Evolutionary conservation across 768 basidiomycete genomes (phyloP).

Genomic region (Auricularia heimuer): DNA sequence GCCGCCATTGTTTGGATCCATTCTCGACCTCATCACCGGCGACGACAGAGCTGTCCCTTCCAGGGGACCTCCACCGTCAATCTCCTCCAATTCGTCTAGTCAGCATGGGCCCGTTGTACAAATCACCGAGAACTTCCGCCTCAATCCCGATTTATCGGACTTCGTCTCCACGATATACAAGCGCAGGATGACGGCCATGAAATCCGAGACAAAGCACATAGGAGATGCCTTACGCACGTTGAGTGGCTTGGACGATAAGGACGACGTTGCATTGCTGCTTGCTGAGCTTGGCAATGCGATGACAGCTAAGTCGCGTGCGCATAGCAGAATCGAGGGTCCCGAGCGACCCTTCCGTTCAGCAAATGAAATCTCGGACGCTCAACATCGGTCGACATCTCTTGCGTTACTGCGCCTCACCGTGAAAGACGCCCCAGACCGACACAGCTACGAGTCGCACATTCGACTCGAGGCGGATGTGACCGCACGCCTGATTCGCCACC

Average conservation of each 20-base stretch:
- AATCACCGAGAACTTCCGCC: constrained; percentile 41
- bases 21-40: constrained; percentile 36
- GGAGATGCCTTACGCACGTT: constrained; percentile 27
- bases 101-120: constrained; percentile 36
- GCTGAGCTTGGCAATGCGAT: constrained; percentile 35
- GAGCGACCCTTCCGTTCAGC: constrained; percentile 4
- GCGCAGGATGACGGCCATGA: constrained; percentile 26
- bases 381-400: constrained; percentile 33
- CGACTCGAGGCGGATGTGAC: constrained; percentile 38
- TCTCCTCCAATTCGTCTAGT: constrained; percentile 12
- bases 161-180: constrained; percentile 45
- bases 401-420: constrained; percentile 33
- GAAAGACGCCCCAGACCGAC: constrained; percentile 21
- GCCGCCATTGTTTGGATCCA: constrained; percentile 36
- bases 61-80: constrained; percentile 4
- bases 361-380: constrained; percentile 4
- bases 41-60: constrained; percentile 11
- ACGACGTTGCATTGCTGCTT: constrained; percentile 27
- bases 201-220: constrained; percentile 37
- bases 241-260: constrained; percentile 16
- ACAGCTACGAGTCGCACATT: constrained; percentile 39
- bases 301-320: constrained; percentile 29
- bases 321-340: constrained; percentile 8
- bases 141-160: constrained; percentile 44
- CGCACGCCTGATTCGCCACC: constrained; percentile 30